Percentiles rank a stretch among this genome's conserved stretches.
phyloP scores from a whole-genome alignment of 768 basidiomycete species.

The Serendipita indica region DNA sequence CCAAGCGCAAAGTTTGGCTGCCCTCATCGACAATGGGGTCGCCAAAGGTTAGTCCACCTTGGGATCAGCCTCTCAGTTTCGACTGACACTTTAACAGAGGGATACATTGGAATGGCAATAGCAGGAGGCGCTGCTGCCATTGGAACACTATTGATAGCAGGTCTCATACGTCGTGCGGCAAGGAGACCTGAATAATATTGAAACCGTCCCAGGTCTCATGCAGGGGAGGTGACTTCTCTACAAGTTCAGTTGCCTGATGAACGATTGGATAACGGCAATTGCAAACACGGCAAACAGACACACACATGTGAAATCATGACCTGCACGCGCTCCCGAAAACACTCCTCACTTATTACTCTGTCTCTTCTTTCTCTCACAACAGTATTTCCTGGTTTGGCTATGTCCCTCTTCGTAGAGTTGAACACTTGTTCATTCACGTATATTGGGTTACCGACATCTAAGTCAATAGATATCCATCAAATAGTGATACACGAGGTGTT shows the following conservation, averaged over 20 bases:
- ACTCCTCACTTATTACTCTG: too few species aligned
- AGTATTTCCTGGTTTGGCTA: too few species aligned
- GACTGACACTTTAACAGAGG: conserved; percentile 39
- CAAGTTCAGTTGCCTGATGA: too few species aligned
- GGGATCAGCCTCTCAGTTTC: neutral
- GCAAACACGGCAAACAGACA: neutral
- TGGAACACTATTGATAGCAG: conserved; percentile 57
- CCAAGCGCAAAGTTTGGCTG: conserved; percentile 73
- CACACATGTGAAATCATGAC: neutral
- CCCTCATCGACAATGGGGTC: conserved; percentile 77
- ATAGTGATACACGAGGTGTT: neutral
- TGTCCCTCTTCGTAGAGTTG: too few species aligned
- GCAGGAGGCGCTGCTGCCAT: conserved; percentile 82
- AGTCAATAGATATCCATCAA: neutral
- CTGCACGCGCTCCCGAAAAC: neutral
- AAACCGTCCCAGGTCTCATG: conserved; percentile 7
- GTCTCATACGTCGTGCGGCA: conserved; percentile 70
- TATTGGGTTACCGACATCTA: too few species aligned
- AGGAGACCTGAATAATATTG: conserved; percentile 23
- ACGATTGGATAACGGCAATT: too few species aligned
- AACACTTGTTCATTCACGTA: too few species aligned
- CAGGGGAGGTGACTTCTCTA: too few species aligned
- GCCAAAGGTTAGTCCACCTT: conserved; percentile 44
- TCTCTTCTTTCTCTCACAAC: too few species aligned
- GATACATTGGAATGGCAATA: conserved; percentile 97